Percentiles rank a stretch among this genome's conserved stretches.
phyloP scores from a whole-genome alignment of 805 yeast species.

The Suhomyces pyralidae region DNA sequence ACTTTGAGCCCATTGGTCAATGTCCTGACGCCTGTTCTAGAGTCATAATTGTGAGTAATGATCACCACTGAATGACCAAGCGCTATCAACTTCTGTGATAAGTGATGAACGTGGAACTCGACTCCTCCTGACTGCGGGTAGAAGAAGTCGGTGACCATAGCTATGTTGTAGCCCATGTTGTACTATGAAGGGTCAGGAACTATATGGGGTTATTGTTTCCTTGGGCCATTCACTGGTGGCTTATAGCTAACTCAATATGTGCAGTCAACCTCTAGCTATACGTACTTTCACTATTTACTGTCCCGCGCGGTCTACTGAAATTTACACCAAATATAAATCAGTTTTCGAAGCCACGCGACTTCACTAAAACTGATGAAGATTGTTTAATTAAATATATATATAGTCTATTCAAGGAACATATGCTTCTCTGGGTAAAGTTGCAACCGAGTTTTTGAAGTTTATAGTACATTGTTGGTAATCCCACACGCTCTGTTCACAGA shows the following conservation, averaged over 20 bases:
- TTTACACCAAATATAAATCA: not conserved
- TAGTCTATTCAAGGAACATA: slow-evolving; percentile 12
- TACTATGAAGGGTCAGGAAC: not conserved
- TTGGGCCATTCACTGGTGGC: not conserved
- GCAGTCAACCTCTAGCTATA: not conserved
- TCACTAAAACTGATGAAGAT: not conserved
- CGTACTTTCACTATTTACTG: not conserved
- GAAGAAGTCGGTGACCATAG: slow-evolving; percentile 94
- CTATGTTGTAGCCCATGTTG: slow-evolving; percentile 33
- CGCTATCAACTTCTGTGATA: slow-evolving; percentile 76
- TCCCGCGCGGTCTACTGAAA: not conserved
- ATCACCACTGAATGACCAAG: slow-evolving; percentile 84
- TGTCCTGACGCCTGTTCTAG: slow-evolving; percentile 76
- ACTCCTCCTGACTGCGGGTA: slow-evolving; percentile 99
- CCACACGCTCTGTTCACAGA: slow-evolving; percentile 87
- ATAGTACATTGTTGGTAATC: slow-evolving; percentile 65
- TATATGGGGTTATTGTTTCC: not conserved
- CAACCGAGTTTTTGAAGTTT: slow-evolving; percentile 68
- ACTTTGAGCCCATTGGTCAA: slow-evolving; percentile 90
- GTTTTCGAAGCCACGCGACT: not conserved
- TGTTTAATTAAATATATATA: not conserved
- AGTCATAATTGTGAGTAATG: slow-evolving; percentile 84
- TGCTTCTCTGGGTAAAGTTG: slow-evolving; percentile 45
- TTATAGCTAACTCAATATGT: not conserved
- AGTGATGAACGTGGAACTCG: slow-evolving; percentile 89